Conservation (phyloP, 495 filamentous ascomycete genomes). For the Pyrenula aspistea region DNA sequence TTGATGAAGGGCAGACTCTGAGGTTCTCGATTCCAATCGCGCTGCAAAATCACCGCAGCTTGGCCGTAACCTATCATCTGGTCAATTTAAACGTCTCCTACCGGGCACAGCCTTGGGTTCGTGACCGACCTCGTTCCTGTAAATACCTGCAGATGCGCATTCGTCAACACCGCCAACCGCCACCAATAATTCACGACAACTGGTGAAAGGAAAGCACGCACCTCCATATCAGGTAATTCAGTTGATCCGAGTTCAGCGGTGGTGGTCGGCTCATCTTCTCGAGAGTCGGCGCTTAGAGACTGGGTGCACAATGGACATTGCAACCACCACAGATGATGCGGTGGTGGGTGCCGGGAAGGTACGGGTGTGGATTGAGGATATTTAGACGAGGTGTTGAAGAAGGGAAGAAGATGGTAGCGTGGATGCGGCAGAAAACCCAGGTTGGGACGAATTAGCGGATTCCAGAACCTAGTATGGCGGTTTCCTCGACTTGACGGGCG, state of each 20-base stretch:
- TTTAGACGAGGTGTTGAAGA: not conserved
- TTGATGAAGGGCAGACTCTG: conserved; percentile 65
- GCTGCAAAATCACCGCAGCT: conserved; percentile 68
- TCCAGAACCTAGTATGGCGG: not conserved
- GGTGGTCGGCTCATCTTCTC: not conserved
- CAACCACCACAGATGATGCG: not conserved
- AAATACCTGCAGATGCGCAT: conserved; percentile 52
- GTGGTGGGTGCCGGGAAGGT: not conserved
- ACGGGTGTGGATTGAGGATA: not conserved
- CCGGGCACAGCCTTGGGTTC: conserved; percentile 8
- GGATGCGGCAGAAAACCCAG: not conserved
- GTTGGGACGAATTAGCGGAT: not conserved
- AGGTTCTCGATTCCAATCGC: conserved; percentile 67
- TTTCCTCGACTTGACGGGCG: not conserved
- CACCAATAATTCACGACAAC: conserved; percentile 6
- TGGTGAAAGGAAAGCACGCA: conserved; percentile 42
- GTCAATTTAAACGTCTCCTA: not conserved
- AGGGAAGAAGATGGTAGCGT: not conserved
- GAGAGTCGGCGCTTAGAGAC: not conserved
- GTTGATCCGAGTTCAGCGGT: conserved; percentile 52
- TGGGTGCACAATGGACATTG: not conserved
- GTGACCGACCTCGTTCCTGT: conserved; percentile 71
- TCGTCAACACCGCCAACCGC: conserved; percentile 12
- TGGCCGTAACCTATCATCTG: conserved; percentile 40
- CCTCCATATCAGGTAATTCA: conserved; percentile 99